A percentile compares a stretch with the other conserved stretches of the same genome.
Conservation (phyloP, 257 asterid species). For the Solanum okadae region DNA sequence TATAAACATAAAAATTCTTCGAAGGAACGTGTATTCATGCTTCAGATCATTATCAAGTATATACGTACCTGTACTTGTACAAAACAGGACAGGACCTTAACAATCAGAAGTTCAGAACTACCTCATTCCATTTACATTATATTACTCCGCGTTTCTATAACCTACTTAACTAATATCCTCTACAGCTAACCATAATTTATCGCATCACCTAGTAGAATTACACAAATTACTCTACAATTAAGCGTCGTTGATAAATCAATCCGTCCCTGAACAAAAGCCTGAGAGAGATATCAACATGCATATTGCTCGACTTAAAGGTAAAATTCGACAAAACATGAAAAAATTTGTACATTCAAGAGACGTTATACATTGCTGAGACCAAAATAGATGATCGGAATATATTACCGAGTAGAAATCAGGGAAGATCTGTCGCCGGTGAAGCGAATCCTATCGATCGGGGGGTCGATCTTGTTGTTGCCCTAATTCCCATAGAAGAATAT, state of each 20-base stretch:
- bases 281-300: neutral
- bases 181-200: neutral
- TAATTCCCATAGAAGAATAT: neutral
- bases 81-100: neutral
- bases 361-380: neutral
- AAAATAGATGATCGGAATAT: neutral
- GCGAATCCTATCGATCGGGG: neutral
- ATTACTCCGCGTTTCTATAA: neutral
- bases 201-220: neutral
- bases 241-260: neutral
- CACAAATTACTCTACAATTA: neutral
- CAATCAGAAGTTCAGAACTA: neutral
- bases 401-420: neutral
- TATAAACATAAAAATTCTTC: neutral
- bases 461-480: neutral
- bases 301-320: neutral
- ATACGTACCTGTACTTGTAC: neutral
- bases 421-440: neutral
- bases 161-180: neutral
- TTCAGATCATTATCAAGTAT: neutral
- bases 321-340: neutral
- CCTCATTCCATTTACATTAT: neutral
- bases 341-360: neutral
- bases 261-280: neutral
- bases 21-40: neutral